phyloP scores from a whole-genome alignment of 1,284 basidiomycete genomes.

The Schizophyllum commune region DNA sequence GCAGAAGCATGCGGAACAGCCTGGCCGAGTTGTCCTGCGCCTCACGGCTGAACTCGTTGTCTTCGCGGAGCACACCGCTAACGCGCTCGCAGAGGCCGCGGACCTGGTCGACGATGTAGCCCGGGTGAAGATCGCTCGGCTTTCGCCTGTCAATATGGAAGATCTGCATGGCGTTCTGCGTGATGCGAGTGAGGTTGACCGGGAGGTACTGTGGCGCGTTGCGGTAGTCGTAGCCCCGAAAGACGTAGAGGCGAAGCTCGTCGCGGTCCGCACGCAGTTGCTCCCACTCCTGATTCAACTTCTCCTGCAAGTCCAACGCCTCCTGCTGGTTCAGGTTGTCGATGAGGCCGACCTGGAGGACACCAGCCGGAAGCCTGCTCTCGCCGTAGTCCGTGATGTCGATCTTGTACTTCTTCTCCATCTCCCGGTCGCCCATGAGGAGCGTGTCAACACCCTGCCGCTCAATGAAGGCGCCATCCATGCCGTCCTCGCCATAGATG shows the following conservation, averaged over 20 bases:
- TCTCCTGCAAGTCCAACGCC: conserved; percentile 82
- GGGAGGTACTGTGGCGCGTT: conserved; percentile 78
- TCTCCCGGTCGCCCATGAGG: conserved; percentile 75
- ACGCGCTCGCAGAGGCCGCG: conserved; percentile 65
- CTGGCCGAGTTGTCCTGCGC: conserved; percentile 89
- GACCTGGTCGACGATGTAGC: conserved; percentile 80
- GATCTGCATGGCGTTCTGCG: conserved; percentile 94
- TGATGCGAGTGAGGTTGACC: conserved; percentile 90
- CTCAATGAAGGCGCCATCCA: conserved; percentile 98
- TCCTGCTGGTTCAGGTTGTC: conserved; percentile 36
- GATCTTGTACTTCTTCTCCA: conserved; percentile 87
- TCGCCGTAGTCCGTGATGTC: conserved; percentile 81
- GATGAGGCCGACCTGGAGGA: conserved; percentile 91
- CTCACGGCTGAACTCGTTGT: conserved; percentile 66
- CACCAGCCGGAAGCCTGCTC: conserved; percentile 67
- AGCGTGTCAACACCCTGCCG: conserved; percentile 90
- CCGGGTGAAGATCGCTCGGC: conserved; percentile 87
- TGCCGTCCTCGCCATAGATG: conserved; percentile 96
- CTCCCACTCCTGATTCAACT: conserved; percentile 84
- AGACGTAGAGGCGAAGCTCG: conserved; percentile 77
- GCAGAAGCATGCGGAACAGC: conserved; percentile 88
- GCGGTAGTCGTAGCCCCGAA: conserved; percentile 35
- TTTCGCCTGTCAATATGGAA: conserved; percentile 96
- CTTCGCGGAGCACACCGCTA: conserved; percentile 75
- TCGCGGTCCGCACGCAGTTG: conserved; percentile 75